These are phyloP conservation scores for Talaromyces sp. DNA, from an alignment of 2,329 filamentous ascomycete species.

Conservation along the genomic window DNA sequence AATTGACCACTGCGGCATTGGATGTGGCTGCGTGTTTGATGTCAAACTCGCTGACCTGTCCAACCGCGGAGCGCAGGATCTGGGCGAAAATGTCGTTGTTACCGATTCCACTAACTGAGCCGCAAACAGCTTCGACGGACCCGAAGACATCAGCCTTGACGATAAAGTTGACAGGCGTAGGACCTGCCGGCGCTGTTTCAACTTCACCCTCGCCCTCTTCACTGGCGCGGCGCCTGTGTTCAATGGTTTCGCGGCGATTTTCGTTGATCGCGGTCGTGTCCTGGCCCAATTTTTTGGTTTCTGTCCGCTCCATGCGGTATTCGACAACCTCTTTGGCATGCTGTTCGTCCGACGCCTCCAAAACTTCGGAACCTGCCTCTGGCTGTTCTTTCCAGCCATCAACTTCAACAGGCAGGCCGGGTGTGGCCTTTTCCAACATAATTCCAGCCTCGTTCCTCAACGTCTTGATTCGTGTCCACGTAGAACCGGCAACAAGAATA, in stretches of 20 bases:
- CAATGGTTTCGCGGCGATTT: conserved; percentile 56
- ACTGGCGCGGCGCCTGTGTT: conserved; percentile 36
- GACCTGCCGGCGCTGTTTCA: conserved; percentile 41
- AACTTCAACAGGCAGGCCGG: conserved; percentile 85
- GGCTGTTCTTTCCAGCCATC: conserved; percentile 92
- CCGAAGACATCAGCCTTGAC: conserved; percentile 91
- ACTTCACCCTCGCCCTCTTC: conserved; percentile 27
- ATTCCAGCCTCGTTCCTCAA: conserved; percentile 80
- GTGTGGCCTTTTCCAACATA: conserved; percentile 66
- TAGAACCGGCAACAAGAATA: conserved; percentile 78
- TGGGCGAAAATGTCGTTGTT: conserved; percentile 76
- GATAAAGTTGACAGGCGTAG: conserved; percentile 67
- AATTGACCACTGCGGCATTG: conserved; percentile 72
- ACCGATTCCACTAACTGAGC: conserved; percentile 70
- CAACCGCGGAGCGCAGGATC: conserved; percentile 72
- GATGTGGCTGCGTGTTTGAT: conserved; percentile 80
- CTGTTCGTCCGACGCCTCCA: conserved; percentile 75
- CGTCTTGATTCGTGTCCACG: conserved; percentile 80
- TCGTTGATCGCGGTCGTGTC: conserved; percentile 77
- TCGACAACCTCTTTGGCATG: conserved; percentile 73
- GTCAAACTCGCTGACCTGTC: conserved; percentile 77
- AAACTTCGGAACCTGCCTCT: conserved; percentile 75
- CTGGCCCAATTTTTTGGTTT: conserved; percentile 59
- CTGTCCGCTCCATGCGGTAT: conserved; percentile 67
- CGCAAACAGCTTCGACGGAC: conserved; percentile 83